phyloP scores from a whole-genome alignment of 2,329 filamentous ascomycete genomes.

The Aspergillus novofumigatus region DNA sequence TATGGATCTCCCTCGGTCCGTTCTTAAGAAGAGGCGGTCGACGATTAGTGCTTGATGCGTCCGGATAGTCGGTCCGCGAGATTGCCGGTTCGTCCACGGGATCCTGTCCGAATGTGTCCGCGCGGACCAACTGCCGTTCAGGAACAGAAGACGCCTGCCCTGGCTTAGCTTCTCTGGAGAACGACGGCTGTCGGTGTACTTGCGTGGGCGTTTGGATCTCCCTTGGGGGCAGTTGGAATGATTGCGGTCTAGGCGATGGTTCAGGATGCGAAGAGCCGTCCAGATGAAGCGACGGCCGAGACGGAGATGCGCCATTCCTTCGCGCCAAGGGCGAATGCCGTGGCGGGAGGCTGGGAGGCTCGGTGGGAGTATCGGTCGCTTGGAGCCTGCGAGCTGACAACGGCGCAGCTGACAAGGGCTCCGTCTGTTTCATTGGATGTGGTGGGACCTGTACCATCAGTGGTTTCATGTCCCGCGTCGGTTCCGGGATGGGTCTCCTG shows the following conservation, averaged over 20 bases:
- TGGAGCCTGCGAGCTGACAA: slow-evolving; percentile 39
- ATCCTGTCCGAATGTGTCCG: slow-evolving; percentile 51
- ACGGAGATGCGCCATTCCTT: slow-evolving; percentile 21
- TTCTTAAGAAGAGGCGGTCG: slow-evolving; percentile 71
- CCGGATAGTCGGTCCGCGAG: slow-evolving; percentile 66
- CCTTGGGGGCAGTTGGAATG: slow-evolving; percentile 7
- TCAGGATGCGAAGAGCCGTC: slow-evolving; percentile 11
- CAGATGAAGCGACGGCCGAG: slow-evolving; percentile 12
- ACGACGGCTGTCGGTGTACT: slow-evolving; percentile 25
- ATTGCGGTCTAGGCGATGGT: slow-evolving; percentile 12
- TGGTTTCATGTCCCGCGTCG: slow-evolving; percentile 27
- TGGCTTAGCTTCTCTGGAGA: slow-evolving; percentile 24
- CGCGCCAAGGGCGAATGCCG: slow-evolving; percentile 27
- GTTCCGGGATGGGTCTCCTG: slow-evolving; percentile 22
- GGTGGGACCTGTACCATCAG: slow-evolving; percentile 31
- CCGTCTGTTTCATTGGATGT: slow-evolving; percentile 15
- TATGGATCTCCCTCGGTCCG: slow-evolving; percentile 70
- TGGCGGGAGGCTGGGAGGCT: slow-evolving; percentile 49
- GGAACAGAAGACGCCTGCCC: slow-evolving; percentile 14
- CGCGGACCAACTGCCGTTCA: slow-evolving; percentile 21
- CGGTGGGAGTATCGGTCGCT: slow-evolving; percentile 32
- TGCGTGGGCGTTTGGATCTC: slow-evolving; percentile 19
- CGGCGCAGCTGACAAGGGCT: slow-evolving; percentile 25
- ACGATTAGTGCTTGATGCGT: slow-evolving; percentile 78
- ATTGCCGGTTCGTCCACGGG: slow-evolving; percentile 49